These are phyloP conservation scores for Bauhinia variegata DNA, from an alignment of 306 rosid species.

Conservation along the genomic window DNA sequence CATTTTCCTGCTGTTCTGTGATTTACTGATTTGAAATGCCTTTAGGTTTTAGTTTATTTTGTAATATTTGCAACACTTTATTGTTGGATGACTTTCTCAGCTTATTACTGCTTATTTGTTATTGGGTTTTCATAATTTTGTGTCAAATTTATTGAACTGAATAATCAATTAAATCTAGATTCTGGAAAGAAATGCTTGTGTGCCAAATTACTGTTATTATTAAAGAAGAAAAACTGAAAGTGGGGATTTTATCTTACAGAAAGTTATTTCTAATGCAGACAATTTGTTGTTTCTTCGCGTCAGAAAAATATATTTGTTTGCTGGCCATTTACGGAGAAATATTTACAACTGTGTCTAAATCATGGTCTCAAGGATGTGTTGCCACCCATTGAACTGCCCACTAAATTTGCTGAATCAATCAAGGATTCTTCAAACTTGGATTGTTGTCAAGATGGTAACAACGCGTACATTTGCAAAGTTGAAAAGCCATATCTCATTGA, in stretches of 20 bases:
- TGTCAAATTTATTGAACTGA: too few species aligned
- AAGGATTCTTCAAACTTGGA: conserved; percentile 31
- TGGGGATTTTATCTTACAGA: neutral
- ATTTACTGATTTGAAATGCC: neutral
- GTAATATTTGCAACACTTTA: too few species aligned
- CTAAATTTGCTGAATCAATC: conserved; percentile 31
- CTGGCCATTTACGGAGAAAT: conserved; percentile 67
- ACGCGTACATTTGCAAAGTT: conserved; percentile 23
- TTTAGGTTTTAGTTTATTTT: too few species aligned
- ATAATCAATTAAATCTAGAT: neutral
- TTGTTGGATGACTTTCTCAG: too few species aligned
- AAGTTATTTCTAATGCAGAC: conserved; percentile 40
- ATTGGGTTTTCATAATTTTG: too few species aligned
- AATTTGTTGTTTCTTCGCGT: conserved; percentile 59
- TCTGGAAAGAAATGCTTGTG: neutral
- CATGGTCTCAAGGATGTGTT: conserved; percentile 53
- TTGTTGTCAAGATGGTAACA: conserved; percentile 25
- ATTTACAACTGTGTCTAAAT: conserved; percentile 49
- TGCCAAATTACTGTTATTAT: neutral
- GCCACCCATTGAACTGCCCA: conserved; percentile 51
- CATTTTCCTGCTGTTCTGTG: neutral
- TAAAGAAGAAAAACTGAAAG: neutral
- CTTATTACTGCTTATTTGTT: neutral
- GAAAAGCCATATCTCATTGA: conserved; percentile 24
- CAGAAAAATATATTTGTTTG: conserved; percentile 39